Base-by-base conservation (phyloP, 108 stramenopile species). In the Chaetoceros muelleri region DNA sequence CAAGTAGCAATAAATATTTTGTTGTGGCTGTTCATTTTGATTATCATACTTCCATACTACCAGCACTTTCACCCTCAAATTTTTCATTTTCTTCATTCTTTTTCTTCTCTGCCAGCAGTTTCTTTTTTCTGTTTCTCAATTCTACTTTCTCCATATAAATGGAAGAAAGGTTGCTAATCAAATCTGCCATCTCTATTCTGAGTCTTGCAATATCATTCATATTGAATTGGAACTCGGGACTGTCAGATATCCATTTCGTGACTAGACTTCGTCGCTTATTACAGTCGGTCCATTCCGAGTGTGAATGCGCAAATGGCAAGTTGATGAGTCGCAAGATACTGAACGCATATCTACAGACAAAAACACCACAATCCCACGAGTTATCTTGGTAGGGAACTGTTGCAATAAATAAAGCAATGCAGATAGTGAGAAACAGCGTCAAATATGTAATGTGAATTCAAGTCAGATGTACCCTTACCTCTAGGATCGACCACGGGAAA, bases 281-380 rank as follows among this genome's bases (percentile, higher is more conserved):
- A 10, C 8, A 16, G 16, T 24, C 16, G 5, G 8, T 51, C 49
- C 49, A 26, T 10, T 51, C 34, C 16, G 25, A 5, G 53, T 26
- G 18, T 30, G 3, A 13, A 22, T 26, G 31, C 0, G 73, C 77
- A 51, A 84, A 82, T 10, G 52, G 48, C 21, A 56, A 53, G 44
- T 74, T 30, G 1, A 85, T 68, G 52, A 82, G 69, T 29, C 67
- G 47, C 60, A 70, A 90, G 10, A 94, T 40, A 27, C 66, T 76
- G 51, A 73, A 81, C 0, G 88, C 86, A 50, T 94, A 94, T 7
- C 86, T 75, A 49, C 86, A 90, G 7, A 90, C 88, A 67, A 90
- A 94, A 16, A 94, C 88, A 2, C 93, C 93, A 60, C 93, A 90
- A 72, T 94, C 93, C 48, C 80, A 90, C 1, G 70, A 57, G 56